phyloP scores from a whole-genome alignment of 768 basidiomycete species.

The Pisolithus albus region DNA sequence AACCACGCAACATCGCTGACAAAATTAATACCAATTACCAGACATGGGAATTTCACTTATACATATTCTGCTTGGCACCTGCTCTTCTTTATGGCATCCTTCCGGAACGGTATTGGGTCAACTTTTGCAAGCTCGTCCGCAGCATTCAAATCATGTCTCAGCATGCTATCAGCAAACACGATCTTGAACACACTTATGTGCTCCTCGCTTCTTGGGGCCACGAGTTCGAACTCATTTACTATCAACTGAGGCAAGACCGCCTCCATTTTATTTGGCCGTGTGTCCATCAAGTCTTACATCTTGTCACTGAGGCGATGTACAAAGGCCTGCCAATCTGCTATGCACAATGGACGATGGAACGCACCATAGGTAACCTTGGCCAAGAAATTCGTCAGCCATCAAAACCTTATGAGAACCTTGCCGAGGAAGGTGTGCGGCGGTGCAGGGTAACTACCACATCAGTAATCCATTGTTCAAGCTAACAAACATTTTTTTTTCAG shows the following conservation, averaged over 20 bases:
- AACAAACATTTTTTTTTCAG: too few species aligned
- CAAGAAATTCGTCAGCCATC: constrained; percentile 18
- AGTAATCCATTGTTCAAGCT: too few species aligned
- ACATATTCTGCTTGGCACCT: constrained; percentile 14
- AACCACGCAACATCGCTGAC: constrained; percentile 16
- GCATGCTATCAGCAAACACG: constrained; percentile 5
- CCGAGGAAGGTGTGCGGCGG: constrained; percentile 15
- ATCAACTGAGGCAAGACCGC: constrained; percentile 14
- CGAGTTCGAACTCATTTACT: constrained; percentile 26
- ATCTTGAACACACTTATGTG: constrained; percentile 9
- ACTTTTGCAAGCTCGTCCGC: constrained; percentile 18
- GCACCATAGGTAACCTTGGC: constrained; percentile 21
- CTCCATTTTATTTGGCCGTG: constrained; percentile 25
- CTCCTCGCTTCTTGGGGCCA: constrained; percentile 14
- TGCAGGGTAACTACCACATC: not conserved
- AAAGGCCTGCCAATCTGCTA: constrained; percentile 18
- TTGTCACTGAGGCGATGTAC: constrained; percentile 13
- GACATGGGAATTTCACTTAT: constrained; percentile 15
- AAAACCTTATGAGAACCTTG: constrained; percentile 22
- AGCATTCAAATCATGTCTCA: constrained; percentile 16
- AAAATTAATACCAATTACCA: constrained; percentile 19
- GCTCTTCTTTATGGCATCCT: constrained; percentile 13
- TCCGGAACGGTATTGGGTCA: constrained; percentile 10
- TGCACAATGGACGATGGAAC: constrained; percentile 24
- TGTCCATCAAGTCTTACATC: constrained; percentile 22